These are phyloP conservation scores for Microcera coccophila DNA, from an alignment of 2,329 filamentous ascomycete species.

Conservation along the genomic window DNA sequence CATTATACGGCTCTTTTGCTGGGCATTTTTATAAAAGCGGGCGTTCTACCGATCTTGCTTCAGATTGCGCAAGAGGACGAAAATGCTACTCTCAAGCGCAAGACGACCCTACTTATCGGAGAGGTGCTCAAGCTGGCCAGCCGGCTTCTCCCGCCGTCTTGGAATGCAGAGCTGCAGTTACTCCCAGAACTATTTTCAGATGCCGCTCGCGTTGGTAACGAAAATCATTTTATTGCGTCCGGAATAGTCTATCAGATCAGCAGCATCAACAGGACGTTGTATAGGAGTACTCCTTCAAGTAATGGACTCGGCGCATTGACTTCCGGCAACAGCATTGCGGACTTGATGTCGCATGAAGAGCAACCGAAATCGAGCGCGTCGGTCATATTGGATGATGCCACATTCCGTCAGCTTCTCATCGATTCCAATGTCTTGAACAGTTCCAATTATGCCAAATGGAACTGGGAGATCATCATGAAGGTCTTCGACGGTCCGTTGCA, in stretches of 20 bases:
- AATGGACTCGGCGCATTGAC: constrained; percentile 37
- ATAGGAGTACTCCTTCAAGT: constrained; percentile 63
- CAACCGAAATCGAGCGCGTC: constrained; percentile 49
- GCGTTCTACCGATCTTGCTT: constrained; percentile 60
- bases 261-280: constrained; percentile 89
- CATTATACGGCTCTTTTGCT: constrained; percentile 90
- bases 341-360: constrained; percentile 52
- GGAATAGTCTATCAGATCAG: constrained; percentile 97
- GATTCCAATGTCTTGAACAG: constrained; percentile 85
- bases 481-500: constrained; percentile 90
- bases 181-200: constrained; percentile 80
- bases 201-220: constrained; percentile 66
- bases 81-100: constrained; percentile 70
- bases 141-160: constrained; percentile 73
- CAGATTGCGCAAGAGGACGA: constrained; percentile 65
- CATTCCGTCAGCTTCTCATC: constrained; percentile 61
- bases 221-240: constrained; percentile 75
- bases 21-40: constrained; percentile 78
- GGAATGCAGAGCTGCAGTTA: constrained; percentile 82
- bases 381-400: constrained; percentile 54
- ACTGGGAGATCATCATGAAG: constrained; percentile 88
- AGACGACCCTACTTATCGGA: constrained; percentile 84
- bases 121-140: constrained; percentile 89
- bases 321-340: constrained; percentile 43
- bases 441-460: constrained; percentile 92